Conservation (phyloP, 2,329 filamentous ascomycete species). For the Claviceps maximensis region DNA sequence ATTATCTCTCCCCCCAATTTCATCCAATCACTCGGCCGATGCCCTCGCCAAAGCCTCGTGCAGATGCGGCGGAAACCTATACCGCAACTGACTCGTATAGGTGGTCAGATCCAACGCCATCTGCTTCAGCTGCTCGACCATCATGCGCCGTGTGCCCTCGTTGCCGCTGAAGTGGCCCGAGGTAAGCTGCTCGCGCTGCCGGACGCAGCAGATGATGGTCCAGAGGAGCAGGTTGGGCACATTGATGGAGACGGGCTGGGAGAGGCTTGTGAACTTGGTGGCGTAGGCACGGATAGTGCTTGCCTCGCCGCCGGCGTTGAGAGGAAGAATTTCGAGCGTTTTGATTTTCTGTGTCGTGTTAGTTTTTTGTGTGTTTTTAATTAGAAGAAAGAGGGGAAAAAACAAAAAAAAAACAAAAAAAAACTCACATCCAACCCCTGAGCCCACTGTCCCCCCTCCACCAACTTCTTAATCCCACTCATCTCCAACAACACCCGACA, state of each 20-base stretch:
- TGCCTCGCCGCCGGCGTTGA: constrained; percentile 62
- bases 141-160: constrained; percentile 46
- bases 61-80: constrained; percentile 73
- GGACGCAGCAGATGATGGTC: constrained; percentile 77
- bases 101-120: constrained; percentile 85
- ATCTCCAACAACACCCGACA: constrained; percentile 45
- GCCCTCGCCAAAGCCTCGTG: constrained; percentile 81
- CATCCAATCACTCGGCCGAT: constrained; percentile 44
- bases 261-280: constrained; percentile 64
- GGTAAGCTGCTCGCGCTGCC: constrained; percentile 59
- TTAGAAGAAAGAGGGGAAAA: not conserved
- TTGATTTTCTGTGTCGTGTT: constrained; percentile 48
- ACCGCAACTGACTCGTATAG: constrained; percentile 85
- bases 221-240: constrained; percentile 87
- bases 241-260: constrained; percentile 73
- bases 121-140: constrained; percentile 60
- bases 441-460: constrained; percentile 42
- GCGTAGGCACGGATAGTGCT: constrained; percentile 67
- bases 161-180: constrained; percentile 63
- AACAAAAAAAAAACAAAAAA: not conserved
- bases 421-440: constrained; percentile 45
- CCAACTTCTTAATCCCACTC: constrained; percentile 45
- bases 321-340: constrained; percentile 63
- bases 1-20: too few relatives aligned
- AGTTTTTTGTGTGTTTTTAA: not conserved